These are phyloP conservation scores for Cinnamomum chago DNA, from an alignment of 164 flowering plant species.

Conservation along the genomic window DNA sequence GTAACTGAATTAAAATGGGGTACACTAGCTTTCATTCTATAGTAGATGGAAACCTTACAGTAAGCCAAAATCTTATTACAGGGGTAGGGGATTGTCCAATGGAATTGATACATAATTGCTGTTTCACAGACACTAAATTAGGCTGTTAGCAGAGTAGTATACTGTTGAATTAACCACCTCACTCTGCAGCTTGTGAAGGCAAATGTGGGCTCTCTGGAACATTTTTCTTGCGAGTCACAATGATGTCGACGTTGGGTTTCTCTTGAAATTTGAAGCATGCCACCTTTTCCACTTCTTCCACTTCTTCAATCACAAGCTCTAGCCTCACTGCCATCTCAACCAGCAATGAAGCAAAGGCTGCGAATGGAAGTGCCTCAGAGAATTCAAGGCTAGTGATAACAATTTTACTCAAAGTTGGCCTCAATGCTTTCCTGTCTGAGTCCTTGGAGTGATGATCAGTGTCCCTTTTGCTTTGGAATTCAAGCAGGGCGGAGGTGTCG, in stretches of 20 bases:
- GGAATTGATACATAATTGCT: neutral
- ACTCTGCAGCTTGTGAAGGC: neutral
- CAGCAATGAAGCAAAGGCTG: slow-evolving; percentile 90
- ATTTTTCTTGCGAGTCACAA: slow-evolving; percentile 7
- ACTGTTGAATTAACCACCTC: neutral
- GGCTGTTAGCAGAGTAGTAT: too few species aligned
- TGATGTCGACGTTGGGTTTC: slow-evolving; percentile 29
- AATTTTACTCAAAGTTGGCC: slow-evolving; percentile 72
- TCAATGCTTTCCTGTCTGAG: slow-evolving; percentile 25
- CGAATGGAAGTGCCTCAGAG: slow-evolving; percentile 94
- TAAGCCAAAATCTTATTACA: too few species aligned
- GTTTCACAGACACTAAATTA: neutral
- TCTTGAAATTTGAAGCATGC: slow-evolving; percentile 46
- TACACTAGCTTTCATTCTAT: too few species aligned
- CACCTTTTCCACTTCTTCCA: slow-evolving; percentile 67
- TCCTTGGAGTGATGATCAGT: slow-evolving; percentile 17
- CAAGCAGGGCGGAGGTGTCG: slow-evolving; percentile 41
- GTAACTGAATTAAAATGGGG: too few species aligned
- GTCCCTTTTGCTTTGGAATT: slow-evolving; percentile 46
- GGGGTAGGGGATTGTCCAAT: neutral
- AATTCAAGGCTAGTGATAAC: slow-evolving; percentile 79
- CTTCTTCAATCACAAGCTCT: slow-evolving; percentile 72
- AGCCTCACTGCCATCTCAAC: slow-evolving; percentile 86
- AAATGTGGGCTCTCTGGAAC: neutral
- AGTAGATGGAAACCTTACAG: too few species aligned